A percentile compares a stretch with the other conserved stretches of the same genome.
Conservation (phyloP, 345 rosid genomes). For the Salix udensis region DNA sequence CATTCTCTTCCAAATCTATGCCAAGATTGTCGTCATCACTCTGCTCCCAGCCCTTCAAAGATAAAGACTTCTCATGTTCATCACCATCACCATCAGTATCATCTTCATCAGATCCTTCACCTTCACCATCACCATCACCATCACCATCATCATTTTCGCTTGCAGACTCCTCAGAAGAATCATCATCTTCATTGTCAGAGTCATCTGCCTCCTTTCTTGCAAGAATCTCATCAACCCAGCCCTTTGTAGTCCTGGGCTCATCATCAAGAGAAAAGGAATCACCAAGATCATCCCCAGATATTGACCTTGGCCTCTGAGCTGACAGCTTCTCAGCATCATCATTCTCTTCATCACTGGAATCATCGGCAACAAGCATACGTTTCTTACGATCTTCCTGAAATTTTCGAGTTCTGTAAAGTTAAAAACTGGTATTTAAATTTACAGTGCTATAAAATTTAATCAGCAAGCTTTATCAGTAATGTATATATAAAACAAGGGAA, state of each 20-base stretch:
- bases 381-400: conserved; percentile 77
- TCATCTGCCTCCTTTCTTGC: conserved; percentile 48
- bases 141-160: conserved; percentile 42
- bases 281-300: conserved; percentile 90
- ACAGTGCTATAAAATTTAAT: background rate
- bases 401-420: background rate
- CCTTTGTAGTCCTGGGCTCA: conserved; percentile 46
- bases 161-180: conserved; percentile 55
- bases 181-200: conserved; percentile 53
- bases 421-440: background rate
- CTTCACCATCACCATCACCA: background rate
- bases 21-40: conserved; percentile 74
- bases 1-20: conserved; percentile 52
- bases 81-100: conserved; percentile 36
- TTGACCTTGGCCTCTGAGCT: conserved; percentile 33
- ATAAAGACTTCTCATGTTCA: conserved; percentile 24
- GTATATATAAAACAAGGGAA: background rate
- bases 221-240: conserved; percentile 90
- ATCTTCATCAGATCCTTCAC: conserved; percentile 48
- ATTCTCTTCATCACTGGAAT: conserved; percentile 69
- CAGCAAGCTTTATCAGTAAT: background rate
- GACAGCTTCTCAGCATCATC: conserved; percentile 44
- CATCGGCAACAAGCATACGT: conserved; percentile 74
- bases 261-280: conserved; percentile 74
- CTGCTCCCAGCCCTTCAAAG: conserved; percentile 82